These are phyloP conservation scores for Eutrema yunnanense DNA, from an alignment of 345 rosid genomes.

Conservation along the genomic window DNA sequence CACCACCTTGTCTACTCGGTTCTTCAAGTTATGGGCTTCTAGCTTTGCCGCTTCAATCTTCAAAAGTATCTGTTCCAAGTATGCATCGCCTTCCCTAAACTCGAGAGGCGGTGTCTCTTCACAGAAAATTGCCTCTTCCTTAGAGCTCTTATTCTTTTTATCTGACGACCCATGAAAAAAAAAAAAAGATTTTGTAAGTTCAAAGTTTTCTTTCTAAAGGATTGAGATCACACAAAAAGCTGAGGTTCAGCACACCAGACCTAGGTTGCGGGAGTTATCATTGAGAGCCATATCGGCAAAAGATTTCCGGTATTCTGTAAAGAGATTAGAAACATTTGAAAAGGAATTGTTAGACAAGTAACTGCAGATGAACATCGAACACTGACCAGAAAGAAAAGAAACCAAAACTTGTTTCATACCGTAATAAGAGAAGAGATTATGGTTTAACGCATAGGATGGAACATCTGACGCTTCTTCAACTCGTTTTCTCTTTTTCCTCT, in stretches of 20 bases:
- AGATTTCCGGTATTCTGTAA: conserved; percentile 51
- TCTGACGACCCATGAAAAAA: conserved; percentile 25
- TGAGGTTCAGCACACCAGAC: conserved; percentile 8
- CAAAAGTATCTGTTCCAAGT: conserved; percentile 48
- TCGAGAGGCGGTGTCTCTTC: conserved; percentile 42
- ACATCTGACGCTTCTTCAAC: conserved; percentile 58
- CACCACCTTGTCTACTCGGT: conserved; percentile 54
- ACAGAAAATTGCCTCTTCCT: conserved; percentile 33
- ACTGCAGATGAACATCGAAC: neutral
- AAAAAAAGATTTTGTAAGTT: neutral
- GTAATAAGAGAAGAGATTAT: conserved; percentile 60
- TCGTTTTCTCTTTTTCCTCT: conserved; percentile 61
- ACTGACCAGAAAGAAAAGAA: neutral
- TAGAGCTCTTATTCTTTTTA: conserved; percentile 27
- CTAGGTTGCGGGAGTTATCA: conserved; percentile 35
- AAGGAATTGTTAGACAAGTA: neutral
- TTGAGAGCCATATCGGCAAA: conserved; percentile 38
- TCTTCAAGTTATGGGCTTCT: conserved; percentile 43
- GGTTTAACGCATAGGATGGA: conserved; percentile 40
- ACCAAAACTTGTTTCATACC: conserved; percentile 38
- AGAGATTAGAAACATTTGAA: conserved; percentile 7
- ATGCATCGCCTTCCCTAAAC: conserved; percentile 39
- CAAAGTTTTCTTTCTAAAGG: neutral
- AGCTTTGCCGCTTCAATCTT: conserved; percentile 53
- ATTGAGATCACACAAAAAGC: neutral